These are phyloP conservation scores for Lachnellula cervina DNA, from an alignment of 2,329 filamentous ascomycete species.

Conservation along the genomic window DNA sequence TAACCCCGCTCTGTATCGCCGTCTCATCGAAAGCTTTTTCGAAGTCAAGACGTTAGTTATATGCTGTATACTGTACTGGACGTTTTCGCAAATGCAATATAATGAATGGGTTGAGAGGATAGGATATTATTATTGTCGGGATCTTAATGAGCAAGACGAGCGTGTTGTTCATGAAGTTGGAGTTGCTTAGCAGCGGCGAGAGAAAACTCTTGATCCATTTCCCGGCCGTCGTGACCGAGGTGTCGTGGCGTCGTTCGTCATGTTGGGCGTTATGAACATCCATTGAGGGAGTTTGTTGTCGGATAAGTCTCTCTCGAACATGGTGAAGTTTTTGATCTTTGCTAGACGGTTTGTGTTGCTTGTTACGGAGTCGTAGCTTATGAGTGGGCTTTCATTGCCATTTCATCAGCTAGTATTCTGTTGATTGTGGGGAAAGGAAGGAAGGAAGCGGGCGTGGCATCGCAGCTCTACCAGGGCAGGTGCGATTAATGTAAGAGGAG, in stretches of 20 bases:
- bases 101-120: too few species aligned
- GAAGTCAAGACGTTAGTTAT: slow-evolving; percentile 51
- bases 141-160: slow-evolving; percentile 64
- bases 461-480: too few species aligned
- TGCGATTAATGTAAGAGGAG: too few species aligned
- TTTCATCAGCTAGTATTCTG: neutral
- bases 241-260: slow-evolving; percentile 73
- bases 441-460: too few species aligned
- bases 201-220: slow-evolving; percentile 65
- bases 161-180: slow-evolving; percentile 68
- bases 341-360: slow-evolving; percentile 53
- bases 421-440: too few species aligned
- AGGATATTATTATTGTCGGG: too few species aligned
- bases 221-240: slow-evolving; percentile 61
- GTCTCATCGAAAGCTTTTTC: slow-evolving; percentile 71
- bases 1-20: slow-evolving; percentile 58
- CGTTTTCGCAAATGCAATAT: too few species aligned
- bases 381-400: slow-evolving; percentile 37
- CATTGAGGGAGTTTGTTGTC: slow-evolving; percentile 64
- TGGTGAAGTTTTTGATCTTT: slow-evolving; percentile 67
- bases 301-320: slow-evolving; percentile 63
- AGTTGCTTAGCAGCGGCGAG: slow-evolving; percentile 61
- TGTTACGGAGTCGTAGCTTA: slow-evolving; percentile 62
- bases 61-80: slow-evolving; percentile 52
- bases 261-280: slow-evolving; percentile 69